Evolutionary conservation across 208 protist genomes (phyloP).

Genomic region (Jaenimonas drosophilae): DNA sequence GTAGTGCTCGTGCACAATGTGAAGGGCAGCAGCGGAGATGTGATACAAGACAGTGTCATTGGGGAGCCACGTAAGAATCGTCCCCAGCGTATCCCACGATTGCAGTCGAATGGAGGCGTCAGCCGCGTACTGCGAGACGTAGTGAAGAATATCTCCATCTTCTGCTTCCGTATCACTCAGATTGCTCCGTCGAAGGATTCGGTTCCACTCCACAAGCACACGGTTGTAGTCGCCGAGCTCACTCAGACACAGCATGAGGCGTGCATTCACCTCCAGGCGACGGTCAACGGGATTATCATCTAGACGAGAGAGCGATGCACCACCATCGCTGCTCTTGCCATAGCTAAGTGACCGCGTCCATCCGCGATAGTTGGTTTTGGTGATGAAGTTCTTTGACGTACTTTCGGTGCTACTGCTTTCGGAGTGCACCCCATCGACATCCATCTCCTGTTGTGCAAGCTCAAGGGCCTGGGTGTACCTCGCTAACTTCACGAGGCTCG

Average conservation of each 20-base stretch:
- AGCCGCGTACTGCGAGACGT: conserved; percentile 73
- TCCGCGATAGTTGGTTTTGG: conserved; percentile 11
- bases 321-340: conserved; percentile 25
- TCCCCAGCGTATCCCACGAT: conserved; percentile 50
- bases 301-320: conserved; percentile 19
- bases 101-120: conserved; percentile 77
- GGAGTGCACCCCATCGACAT: conserved; percentile 20
- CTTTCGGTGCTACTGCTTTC: conserved; percentile 31
- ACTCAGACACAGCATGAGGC: conserved; percentile 64
- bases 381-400: conserved; percentile 9
- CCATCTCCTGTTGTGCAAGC: conserved; percentile 59
- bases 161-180: conserved; percentile 20
- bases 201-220: conserved; percentile 57
- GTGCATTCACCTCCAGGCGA: conserved; percentile 33
- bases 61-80: conserved; percentile 44
- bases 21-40: conserved; percentile 43
- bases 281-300: conserved; percentile 25
- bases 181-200: conserved; percentile 15
- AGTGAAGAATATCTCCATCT: conserved; percentile 45
- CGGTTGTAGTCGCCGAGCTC: conserved; percentile 70
- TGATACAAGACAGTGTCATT: conserved; percentile 48
- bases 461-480: conserved; percentile 61
- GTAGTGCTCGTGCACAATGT: conserved; percentile 46
- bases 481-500: conserved; percentile 70
- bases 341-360: conserved; percentile 26